Evolutionary conservation across 2,329 filamentous ascomycete genomes (phyloP).

Genomic region (Diplodia seriata): DNA sequence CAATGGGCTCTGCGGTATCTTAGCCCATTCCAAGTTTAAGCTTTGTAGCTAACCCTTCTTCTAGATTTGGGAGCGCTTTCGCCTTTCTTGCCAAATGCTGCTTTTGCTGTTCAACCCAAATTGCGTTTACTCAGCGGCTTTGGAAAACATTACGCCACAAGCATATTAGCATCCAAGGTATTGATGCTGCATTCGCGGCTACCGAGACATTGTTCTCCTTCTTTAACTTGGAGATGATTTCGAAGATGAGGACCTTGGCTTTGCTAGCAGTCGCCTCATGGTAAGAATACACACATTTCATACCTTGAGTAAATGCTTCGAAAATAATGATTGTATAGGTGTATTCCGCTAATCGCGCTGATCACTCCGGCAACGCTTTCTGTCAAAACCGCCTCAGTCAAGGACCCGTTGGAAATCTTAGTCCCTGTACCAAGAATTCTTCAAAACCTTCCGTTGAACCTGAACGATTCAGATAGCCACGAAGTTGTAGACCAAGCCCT

Average conservation of each 20-base stretch:
- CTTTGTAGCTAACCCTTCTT: not conserved
- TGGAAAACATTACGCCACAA: not conserved
- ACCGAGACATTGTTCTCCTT: not conserved
- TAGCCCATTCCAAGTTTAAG: not conserved
- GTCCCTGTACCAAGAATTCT: not conserved
- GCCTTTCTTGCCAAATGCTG: not conserved
- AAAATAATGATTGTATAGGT: not conserved
- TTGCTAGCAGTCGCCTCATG: slow-evolving; percentile 5
- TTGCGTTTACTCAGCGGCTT: not conserved
- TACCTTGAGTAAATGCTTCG: not conserved
- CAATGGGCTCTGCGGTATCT: slow-evolving; percentile 2
- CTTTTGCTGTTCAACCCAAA: not conserved
- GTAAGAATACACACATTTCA: not conserved
- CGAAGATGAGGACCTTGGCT: not conserved
- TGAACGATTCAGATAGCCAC: too few species aligned
- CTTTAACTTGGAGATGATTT: not conserved
- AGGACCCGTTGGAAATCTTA: not conserved
- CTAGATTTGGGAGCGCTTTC: not conserved
- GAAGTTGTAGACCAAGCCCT: too few species aligned
- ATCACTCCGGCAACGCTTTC: slow-evolving; percentile 1
- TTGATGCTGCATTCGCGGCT: not conserved
- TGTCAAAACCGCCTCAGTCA: not conserved
- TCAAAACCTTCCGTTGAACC: not conserved
- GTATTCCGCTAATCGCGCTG: slow-evolving; percentile 2
- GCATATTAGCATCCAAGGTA: slow-evolving; percentile 6